These are phyloP conservation scores for Cucurbita moschata DNA, from an alignment of 306 rosid genomes.

Conservation along the genomic window DNA sequence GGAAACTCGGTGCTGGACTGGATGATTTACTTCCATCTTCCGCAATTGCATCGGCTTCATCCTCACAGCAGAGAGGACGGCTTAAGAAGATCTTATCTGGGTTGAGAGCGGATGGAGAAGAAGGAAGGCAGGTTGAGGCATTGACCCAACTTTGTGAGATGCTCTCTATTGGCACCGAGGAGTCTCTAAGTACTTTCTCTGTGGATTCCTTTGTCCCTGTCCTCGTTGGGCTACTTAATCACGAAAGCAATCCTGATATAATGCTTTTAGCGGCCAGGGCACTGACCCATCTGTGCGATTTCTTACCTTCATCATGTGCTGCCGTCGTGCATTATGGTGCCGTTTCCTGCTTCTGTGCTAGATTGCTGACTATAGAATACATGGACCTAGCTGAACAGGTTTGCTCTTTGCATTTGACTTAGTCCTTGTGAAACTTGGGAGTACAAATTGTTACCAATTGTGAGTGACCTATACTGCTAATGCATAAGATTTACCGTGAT, in stretches of 20 bases:
- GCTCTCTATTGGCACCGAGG: constrained; percentile 97
- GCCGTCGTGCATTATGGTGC: constrained; percentile 99
- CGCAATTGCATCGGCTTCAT: constrained; percentile 59
- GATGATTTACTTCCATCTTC: constrained; percentile 82
- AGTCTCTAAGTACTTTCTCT: constrained; percentile 75
- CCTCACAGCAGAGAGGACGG: constrained; percentile 87
- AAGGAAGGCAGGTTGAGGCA: constrained; percentile 92
- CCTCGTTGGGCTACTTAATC: constrained; percentile 88
- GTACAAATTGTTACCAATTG: background rate
- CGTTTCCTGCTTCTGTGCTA: constrained; percentile 82
- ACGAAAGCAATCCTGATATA: constrained; percentile 93
- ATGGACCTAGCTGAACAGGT: constrained; percentile 99
- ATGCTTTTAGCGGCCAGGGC: constrained; percentile 99
- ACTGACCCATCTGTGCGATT: constrained; percentile 84
- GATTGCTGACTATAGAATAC: constrained; percentile 88
- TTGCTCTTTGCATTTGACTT: background rate
- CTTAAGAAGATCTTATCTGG: constrained; percentile 79
- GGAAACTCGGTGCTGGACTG: constrained; percentile 93
- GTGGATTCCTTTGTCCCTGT: constrained; percentile 95
- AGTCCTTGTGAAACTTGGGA: background rate
- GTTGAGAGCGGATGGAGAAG: constrained; percentile 85
- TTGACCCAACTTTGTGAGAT: constrained; percentile 88
- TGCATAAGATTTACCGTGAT: background rate
- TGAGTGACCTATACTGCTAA: background rate
- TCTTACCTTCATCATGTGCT: constrained; percentile 89